Evolutionary conservation across 108 stramenopile genomes (phyloP), one percentile per base, ranked within the genome.

Genomic region (Fragilaria crotonensis): DNA sequence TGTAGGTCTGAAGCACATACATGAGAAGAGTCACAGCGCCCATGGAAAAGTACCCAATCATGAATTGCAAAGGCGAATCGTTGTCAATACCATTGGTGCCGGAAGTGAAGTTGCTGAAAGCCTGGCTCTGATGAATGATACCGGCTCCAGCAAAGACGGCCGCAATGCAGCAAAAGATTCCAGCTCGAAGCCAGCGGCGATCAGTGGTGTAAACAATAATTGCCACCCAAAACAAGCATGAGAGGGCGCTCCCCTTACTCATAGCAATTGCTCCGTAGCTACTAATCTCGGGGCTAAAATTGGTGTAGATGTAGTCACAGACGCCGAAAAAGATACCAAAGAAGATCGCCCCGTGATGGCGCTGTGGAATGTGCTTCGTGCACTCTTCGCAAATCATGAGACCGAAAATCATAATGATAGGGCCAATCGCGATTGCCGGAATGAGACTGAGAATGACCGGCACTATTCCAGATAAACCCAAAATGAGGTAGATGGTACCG

Each of bases 371-470:
- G 48, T 54, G 41, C 33, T 44, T 28, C 64, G 71, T 36, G 47
- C 64, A 69, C 36, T 80, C 76, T 54, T 66, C 68, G 25, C 64
- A 59, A 33, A 73, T 76, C 72, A 77, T 70, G 18, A 79, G 49
- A 27, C 81, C 85, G 32, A 86, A 71, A 50, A 79, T 63, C 44
- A 86, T 49, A 29, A 86, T 68, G 52, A 86, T 77, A 2, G 72
- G 72, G 3, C 72, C 72, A 48, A 67, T 73, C 41, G 76, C 56
- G 47, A 57, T 70, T 19, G 59, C 63, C 1, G 27, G 63, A 26
- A 69, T 69, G 22, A 77, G 33, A 52, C 58, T 52, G 33, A 61
- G 68, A 22, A 73, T 62, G 20, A 67, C 44, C 2, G 72, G 55
- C 11, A 73, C 33, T 26, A 77, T 33, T 48, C 85, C 85, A 11